A percentile compares a stretch with the other conserved stretches of the same genome.
These are phyloP conservation scores for Sugiyamaella pinicola DNA, from an alignment of 1,139 yeast genomes.

Conservation along the genomic window DNA sequence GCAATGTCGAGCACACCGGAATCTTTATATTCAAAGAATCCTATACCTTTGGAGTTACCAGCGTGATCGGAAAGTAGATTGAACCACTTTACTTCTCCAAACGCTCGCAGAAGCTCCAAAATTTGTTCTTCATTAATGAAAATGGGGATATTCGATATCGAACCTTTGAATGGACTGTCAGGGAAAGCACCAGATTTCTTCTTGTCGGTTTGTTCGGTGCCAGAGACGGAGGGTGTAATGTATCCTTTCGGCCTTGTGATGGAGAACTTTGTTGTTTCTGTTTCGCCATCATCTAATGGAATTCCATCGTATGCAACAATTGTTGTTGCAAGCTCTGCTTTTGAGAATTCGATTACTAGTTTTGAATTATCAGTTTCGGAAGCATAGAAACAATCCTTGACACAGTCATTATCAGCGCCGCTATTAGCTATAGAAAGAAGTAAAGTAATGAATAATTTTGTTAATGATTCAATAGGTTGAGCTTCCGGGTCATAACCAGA, in stretches of 20 bases:
- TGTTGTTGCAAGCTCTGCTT: constrained; percentile 61
- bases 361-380: constrained; percentile 12
- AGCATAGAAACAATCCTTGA: constrained; percentile 13
- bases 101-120: constrained; percentile 43
- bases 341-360: constrained; percentile 57
- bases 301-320: constrained; percentile 52
- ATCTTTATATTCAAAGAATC: constrained; percentile 47
- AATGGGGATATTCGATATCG: constrained; percentile 47
- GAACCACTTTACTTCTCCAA: constrained; percentile 44
- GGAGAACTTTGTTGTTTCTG: constrained; percentile 35
- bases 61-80: constrained; percentile 43
- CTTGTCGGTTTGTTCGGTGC: constrained; percentile 23
- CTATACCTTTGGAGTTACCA: constrained; percentile 48
- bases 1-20: constrained; percentile 37
- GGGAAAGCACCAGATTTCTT: constrained; percentile 21
- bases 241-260: constrained; percentile 66
- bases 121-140: constrained; percentile 46
- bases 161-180: constrained; percentile 44
- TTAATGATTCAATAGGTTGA: constrained; percentile 46
- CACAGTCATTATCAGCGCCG: constrained; percentile 9
- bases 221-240: constrained; percentile 44
- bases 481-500: constrained; percentile 49
- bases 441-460: constrained; percentile 43
- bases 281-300: constrained; percentile 37
- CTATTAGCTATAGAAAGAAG: constrained; percentile 21